Conservation (phyloP, 2,329 filamentous ascomycete genomes). For the Paracoccidioides brasiliensis region DNA sequence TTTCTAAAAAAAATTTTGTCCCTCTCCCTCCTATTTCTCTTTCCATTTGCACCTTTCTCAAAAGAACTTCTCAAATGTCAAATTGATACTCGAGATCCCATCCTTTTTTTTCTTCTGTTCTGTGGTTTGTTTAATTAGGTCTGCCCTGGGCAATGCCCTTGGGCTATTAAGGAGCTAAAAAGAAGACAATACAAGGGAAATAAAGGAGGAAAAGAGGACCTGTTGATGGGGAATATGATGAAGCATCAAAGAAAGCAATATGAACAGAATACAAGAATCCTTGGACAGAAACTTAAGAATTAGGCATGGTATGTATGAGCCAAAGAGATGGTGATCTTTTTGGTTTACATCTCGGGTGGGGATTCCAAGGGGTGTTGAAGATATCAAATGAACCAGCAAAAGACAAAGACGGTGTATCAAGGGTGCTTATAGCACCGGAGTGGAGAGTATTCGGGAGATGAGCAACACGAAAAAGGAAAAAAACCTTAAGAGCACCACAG, state of each 20-base stretch:
- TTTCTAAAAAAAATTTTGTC: neutral
- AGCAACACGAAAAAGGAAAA: conserved; percentile 8
- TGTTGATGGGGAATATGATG: conserved; percentile 4
- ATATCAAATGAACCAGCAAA: conserved; percentile 4
- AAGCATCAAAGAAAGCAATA: neutral
- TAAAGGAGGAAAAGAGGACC: conserved; percentile 4
- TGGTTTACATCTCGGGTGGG: too few relatives aligned
- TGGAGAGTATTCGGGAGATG: conserved; percentile 7
- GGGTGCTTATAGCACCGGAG: conserved; percentile 8
- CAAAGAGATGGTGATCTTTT: neutral
- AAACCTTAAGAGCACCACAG: conserved; percentile 1
- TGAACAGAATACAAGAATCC: neutral
- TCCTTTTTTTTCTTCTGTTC: neutral
- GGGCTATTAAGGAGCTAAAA: neutral
- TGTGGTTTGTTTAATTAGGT: neutral
- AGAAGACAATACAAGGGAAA: conserved; percentile 7
- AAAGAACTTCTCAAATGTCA: neutral
- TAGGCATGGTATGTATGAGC: too few relatives aligned
- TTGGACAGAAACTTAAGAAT: too few relatives aligned
- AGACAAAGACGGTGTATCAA: conserved; percentile 3
- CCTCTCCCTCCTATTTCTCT: neutral
- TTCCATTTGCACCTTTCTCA: neutral
- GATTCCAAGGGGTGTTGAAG: neutral
- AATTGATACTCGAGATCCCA: neutral
- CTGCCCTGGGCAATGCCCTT: neutral